Conservation (phyloP, 257 asterid genomes). For the Vinca minor region DNA sequence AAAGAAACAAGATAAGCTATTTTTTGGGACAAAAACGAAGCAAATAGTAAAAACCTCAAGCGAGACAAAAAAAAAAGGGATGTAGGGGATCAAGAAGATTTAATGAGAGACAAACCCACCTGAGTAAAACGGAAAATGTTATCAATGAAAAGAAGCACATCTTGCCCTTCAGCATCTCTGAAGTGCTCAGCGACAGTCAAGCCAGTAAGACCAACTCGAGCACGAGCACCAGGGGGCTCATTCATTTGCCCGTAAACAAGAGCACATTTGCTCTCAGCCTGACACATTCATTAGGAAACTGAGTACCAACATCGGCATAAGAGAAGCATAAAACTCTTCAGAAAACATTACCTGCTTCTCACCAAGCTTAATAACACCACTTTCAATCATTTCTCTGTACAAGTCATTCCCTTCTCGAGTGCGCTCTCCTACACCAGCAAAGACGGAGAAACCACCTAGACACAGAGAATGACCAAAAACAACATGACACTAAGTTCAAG, state of each 20-base stretch:
- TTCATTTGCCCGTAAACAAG: conserved; percentile 99
- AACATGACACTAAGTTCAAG: conserved; percentile 5
- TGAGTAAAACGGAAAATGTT: conserved; percentile 97
- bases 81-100: too few relatives aligned
- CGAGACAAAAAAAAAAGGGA: neutral
- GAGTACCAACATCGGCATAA: neutral
- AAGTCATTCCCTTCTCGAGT: conserved; percentile 98
- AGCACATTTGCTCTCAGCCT: conserved; percentile 95
- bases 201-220: conserved; percentile 98
- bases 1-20: neutral
- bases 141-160: conserved; percentile 97
- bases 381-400: conserved; percentile 96
- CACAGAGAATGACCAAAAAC: conserved; percentile 12
- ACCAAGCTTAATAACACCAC: conserved; percentile 95
- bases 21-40: neutral
- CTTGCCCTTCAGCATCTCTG: conserved; percentile 99
- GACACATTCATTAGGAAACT: conserved; percentile 3
- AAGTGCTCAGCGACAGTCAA: conserved; percentile 97
- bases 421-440: conserved; percentile 99
- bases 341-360: conserved; percentile 61
- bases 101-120: conserved; percentile 28
- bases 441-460: conserved; percentile 98
- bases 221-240: conserved; percentile 99
- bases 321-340: too few relatives aligned
- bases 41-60: neutral